phyloP scores from a whole-genome alignment of 2,329 filamentous ascomycete species.

The Cladosporium oxysporum region DNA sequence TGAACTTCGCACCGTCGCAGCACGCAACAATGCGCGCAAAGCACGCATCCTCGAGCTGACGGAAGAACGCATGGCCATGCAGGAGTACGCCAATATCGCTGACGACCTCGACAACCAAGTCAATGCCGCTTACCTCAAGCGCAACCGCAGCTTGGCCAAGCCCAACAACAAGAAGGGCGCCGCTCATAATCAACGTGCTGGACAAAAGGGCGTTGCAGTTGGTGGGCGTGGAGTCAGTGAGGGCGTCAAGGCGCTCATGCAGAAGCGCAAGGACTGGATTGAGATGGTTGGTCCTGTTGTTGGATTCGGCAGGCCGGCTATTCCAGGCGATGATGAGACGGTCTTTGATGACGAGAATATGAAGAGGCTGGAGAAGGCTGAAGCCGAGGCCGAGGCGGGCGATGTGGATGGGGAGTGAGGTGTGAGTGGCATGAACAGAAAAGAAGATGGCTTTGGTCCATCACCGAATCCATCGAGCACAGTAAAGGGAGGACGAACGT shows the following conservation, averaged over 20 bases:
- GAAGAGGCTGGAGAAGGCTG: slow-evolving; percentile 70
- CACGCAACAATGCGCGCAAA: slow-evolving; percentile 89
- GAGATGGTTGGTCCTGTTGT: slow-evolving; percentile 90
- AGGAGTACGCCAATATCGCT: slow-evolving; percentile 95
- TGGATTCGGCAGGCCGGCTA: slow-evolving; percentile 73
- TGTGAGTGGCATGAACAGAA: not conserved
- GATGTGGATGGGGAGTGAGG: slow-evolving; percentile 33
- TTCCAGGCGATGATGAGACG: slow-evolving; percentile 71
- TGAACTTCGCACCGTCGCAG: slow-evolving; percentile 77
- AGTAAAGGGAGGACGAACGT: not conserved
- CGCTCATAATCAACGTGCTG: slow-evolving; percentile 43
- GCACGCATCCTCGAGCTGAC: slow-evolving; percentile 82
- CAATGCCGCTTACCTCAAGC: slow-evolving; percentile 91
- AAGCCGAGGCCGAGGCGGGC: slow-evolving; percentile 77
- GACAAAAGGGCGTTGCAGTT: slow-evolving; percentile 72
- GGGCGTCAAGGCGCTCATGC: slow-evolving; percentile 88
- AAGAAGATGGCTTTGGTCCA: not conserved
- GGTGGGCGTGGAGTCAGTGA: slow-evolving; percentile 80
- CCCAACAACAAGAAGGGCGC: slow-evolving; percentile 74
- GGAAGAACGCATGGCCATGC: slow-evolving; percentile 89
- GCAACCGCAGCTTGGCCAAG: slow-evolving; percentile 93
- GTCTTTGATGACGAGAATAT: slow-evolving; percentile 77
- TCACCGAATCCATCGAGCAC: not conserved
- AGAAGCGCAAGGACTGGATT: slow-evolving; percentile 84
- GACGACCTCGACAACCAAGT: slow-evolving; percentile 96